Evolutionary conservation across 345 rosid genomes (phyloP).

Genomic region (Populus ilicifolia): DNA sequence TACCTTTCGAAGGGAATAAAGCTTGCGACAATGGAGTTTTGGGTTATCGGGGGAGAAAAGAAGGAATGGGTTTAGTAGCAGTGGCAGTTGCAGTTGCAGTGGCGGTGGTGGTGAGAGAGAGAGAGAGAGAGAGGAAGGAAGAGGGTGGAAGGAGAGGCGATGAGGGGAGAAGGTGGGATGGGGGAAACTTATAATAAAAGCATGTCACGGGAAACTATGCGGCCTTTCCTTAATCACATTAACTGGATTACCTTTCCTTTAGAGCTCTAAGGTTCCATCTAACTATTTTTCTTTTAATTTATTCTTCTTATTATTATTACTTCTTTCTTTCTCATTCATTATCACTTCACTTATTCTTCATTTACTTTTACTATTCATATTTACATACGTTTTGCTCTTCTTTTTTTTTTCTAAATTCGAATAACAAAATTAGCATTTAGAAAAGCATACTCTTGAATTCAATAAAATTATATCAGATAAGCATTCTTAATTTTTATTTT

Average conservation of each 20-base stretch:
- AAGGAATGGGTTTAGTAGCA: background rate
- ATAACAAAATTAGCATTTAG: no score
- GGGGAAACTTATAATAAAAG: conserved; percentile 29
- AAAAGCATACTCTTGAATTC: no score
- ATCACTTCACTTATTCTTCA: background rate
- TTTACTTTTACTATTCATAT: background rate
- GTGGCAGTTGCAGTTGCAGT: background rate
- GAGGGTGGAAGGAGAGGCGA: conserved; percentile 1
- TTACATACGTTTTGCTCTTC: no score
- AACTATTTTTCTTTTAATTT: background rate
- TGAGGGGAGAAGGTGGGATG: background rate
- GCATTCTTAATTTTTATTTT: no score
- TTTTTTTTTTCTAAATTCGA: no score
- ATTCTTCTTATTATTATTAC: background rate
- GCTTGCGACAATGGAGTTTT: background rate
- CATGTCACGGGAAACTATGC: conserved; percentile 43
- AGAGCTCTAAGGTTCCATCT: background rate
- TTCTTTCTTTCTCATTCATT: background rate
- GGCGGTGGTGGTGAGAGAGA: background rate
- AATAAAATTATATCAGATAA: no score
- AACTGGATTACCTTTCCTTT: conserved; percentile 10
- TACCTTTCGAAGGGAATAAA: background rate
- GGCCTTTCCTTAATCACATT: conserved; percentile 32
- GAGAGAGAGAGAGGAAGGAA: conserved; percentile 1
- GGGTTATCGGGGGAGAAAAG: background rate